A percentile compares a stretch with the other conserved stretches of the same genome.
Conservation (phyloP, 139 green algal species). For the Tetraselmis striata region DNA sequence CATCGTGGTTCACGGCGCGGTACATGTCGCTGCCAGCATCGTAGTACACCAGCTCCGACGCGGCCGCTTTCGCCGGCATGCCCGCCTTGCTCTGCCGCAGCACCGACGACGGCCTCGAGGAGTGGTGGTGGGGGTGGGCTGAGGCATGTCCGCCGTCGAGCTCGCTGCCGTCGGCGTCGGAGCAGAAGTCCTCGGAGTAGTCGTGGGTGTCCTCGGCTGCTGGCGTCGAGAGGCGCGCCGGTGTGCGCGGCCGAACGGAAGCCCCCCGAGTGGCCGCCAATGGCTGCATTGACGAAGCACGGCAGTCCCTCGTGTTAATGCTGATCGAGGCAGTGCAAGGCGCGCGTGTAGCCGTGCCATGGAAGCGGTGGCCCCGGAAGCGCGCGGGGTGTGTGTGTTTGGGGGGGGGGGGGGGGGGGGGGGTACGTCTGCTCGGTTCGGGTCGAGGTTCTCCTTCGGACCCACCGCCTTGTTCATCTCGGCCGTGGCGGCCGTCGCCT, state of each 20-base stretch:
- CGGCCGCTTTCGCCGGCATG: neutral
- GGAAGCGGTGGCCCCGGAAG: no score
- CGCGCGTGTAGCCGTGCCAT: no score
- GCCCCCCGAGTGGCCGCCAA: no score
- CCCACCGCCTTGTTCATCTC: neutral
- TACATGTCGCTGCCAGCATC: neutral
- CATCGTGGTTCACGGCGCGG: neutral
- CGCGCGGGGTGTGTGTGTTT: no score
- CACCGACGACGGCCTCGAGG: neutral
- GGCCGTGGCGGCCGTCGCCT: neutral
- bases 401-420: no score
- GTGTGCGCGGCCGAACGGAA: no score
- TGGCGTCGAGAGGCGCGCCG: no score
- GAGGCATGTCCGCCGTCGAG: neutral
- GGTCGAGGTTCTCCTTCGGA: neutral
- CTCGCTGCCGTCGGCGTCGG: neutral
- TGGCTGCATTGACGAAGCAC: no score
- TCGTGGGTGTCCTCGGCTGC: neutral
- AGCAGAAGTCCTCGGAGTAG: neutral
- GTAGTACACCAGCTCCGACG: neutral
- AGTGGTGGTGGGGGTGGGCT: neutral
- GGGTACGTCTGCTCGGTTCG: no score
- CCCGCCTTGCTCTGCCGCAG: neutral
- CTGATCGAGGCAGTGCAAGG: no score
- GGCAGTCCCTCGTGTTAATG: no score